phyloP scores from a whole-genome alignment of 2,329 filamentous ascomycete species.

The Penicillium corylophilum region DNA sequence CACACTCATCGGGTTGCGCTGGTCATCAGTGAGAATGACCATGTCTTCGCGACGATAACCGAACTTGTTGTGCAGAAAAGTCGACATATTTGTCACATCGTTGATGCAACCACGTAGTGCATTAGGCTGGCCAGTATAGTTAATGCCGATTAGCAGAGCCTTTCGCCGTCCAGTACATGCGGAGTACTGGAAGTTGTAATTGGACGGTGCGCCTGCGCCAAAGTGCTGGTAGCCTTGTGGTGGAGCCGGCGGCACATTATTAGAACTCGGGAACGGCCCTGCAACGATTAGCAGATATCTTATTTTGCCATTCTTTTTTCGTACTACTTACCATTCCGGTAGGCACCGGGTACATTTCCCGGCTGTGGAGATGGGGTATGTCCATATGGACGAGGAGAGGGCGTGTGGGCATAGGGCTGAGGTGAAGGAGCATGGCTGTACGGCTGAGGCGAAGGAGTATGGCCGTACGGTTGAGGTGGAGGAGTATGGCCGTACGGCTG shows the following conservation, averaged over 20 bases:
- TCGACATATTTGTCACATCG: constrained; percentile 94
- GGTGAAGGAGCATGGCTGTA: constrained; percentile 7
- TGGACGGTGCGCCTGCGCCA: constrained; percentile 73
- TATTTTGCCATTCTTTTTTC: neutral
- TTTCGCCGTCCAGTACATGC: constrained; percentile 85
- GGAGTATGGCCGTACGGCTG: constrained; percentile 4
- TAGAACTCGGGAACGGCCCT: constrained; percentile 50
- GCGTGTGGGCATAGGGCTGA: constrained; percentile 2
- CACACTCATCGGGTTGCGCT: constrained; percentile 95
- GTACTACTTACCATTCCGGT: constrained; percentile 10
- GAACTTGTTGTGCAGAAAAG: constrained; percentile 79
- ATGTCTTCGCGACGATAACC: constrained; percentile 94
- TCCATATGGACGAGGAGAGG: constrained; percentile 4
- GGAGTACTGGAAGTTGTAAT: constrained; percentile 89
- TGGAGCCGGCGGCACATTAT: constrained; percentile 63
- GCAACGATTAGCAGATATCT: neutral
- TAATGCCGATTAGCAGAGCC: constrained; percentile 89
- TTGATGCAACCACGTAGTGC: constrained; percentile 93
- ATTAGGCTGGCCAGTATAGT: constrained; percentile 89
- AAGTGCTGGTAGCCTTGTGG: constrained; percentile 68
- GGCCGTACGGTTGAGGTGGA: constrained; percentile 8
- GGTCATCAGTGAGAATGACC: constrained; percentile 94
- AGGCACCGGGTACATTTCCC: constrained; percentile 12
- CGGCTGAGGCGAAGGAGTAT: constrained; percentile 9
- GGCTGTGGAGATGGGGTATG: constrained; percentile 13